Base-by-base conservation (phyloP, 257 asterid species). In the Ilex aquifolium region DNA sequence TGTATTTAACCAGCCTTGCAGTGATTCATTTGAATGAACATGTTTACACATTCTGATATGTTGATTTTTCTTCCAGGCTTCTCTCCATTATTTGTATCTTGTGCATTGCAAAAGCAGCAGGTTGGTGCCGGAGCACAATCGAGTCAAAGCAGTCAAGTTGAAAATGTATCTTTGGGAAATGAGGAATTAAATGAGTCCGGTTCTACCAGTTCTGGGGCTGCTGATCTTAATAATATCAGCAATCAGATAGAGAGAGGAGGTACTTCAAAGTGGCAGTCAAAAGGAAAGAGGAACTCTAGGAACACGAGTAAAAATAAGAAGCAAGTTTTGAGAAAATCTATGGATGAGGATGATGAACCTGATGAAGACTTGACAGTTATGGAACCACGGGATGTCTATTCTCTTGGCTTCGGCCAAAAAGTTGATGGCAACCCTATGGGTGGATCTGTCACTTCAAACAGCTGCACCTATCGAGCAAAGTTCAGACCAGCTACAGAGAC, bases 241-340 rank as follows among this genome's bases (percentile, higher is more conserved):
- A 76, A 50, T 59, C 63, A 67, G 67, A 54, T 71, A 50, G 93
- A 78, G 69, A 21, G 27, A 21, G 83, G 80, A 69, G 82, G 81
- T 51, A 70, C 89, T 58, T 75, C 80, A 13, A 71, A 80, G 73
- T 91, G 98, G 96, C 89, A 71, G 77, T 61, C 72, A 59, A 88
- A 91, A 74, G 88, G 97, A 67, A 91, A 83, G 84, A 76, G 95
- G 59, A 90, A 87, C 63, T 79, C 86, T 15, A 78, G 97, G 75
- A 69, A 72, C 66, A 27, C 81, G 14, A 69, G 82, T 65, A 86
- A 73, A 76, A 39, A 30, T 39, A 79, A 50, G 57, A 62, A 51
- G 66, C 62, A 63, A 59, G 72, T 57, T 57, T 31, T 59, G 14
- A 52, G 59, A 61, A 68, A 65, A 61, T 40, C n/a, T 31, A 61